Conservation (phyloP, 2,329 filamentous ascomycete species). For the Microdochium bolleyi region DNA sequence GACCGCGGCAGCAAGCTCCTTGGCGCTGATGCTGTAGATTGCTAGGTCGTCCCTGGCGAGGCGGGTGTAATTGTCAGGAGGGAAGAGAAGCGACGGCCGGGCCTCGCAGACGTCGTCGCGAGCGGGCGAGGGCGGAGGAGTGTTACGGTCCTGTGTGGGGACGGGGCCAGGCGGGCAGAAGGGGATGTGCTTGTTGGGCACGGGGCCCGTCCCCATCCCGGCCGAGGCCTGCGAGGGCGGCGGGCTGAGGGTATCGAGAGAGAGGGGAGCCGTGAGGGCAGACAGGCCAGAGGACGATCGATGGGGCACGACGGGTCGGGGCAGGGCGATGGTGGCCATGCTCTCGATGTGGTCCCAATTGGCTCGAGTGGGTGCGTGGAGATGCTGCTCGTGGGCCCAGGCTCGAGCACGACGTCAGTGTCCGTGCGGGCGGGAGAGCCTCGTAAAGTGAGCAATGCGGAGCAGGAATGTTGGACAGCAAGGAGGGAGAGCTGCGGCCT, state of each 20-base stretch:
- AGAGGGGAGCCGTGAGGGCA: conserved; percentile 29
- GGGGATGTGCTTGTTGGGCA: conserved; percentile 90
- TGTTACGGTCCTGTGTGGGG: conserved; percentile 44
- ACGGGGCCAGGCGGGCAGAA: conserved; percentile 75
- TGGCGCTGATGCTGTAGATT: conserved; percentile 66
- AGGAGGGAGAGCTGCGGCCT: too few relatives aligned
- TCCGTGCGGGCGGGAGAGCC: too few relatives aligned
- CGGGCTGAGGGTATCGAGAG: conserved; percentile 28
- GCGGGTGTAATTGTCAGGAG: conserved; percentile 55
- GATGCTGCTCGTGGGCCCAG: too few relatives aligned
- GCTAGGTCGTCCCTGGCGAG: conserved; percentile 43
- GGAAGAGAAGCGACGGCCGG: conserved; percentile 65
- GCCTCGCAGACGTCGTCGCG: conserved; percentile 39
- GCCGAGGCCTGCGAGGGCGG: conserved; percentile 11
- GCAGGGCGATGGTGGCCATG: conserved; percentile 50
- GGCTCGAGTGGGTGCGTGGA: background rate
- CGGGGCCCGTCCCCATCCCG: too few relatives aligned
- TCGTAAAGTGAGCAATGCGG: too few relatives aligned
- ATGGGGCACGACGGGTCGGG: conserved; percentile 37
- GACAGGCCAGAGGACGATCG: conserved; percentile 32
- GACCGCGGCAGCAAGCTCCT: conserved; percentile 62
- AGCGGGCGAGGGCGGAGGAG: conserved; percentile 59
- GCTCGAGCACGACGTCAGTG: too few relatives aligned
- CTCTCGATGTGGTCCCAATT: conserved; percentile 1
- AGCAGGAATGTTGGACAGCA: too few relatives aligned